Evolutionary conservation across 805 yeast genomes (phyloP), one percentile per base, ranked within the genome.

Genomic region (Pichia membranifaciens): DNA sequence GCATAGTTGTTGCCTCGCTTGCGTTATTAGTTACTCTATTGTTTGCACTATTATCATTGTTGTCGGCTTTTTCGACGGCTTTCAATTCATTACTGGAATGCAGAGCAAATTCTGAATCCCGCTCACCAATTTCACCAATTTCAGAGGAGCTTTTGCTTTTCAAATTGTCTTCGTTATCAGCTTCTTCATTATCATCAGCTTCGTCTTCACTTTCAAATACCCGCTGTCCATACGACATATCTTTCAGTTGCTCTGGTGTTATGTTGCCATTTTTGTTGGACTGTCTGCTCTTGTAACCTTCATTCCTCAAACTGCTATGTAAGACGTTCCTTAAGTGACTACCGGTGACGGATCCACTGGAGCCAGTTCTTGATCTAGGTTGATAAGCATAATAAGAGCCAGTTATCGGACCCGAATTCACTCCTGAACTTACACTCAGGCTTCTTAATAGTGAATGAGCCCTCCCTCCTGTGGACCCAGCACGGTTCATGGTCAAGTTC

Each of bases 121-220:
- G 20, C 10, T 15, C 40, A 5, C 22, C 44, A 10, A 16, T 21
- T 29, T 38, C 29, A 10, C 38, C 33, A 28, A 4, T 22, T 20
- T 15, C 12, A 12, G 5, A 3, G 29, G 43, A 16, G 10, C 29
- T 25, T 29, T 25, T n/a, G 21, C 2, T 18, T 31, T 20, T 17
- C 15, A 4, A 16, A 28, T 38, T 38, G 15, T 31, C 38, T 3
- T 20, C n/a, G 9, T 38, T 17, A 8, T 38, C 41, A 17, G 36
- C 46, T 13, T 28, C 46, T 3, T 44, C 58, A 5, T 66, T 61
- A 0, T 53, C 57, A 12, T 57, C 62, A 12, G 57, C 62, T 8
- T 63, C 66, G 23, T 64, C 67, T 39, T 61, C 68, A 17, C 65
- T 62, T 23, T 60, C 67, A 34, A 62, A 60, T 13, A 63, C 67